Base-by-base conservation (phyloP, 2,329 filamentous ascomycete genomes). In the Exophiala dermatitidis region DNA sequence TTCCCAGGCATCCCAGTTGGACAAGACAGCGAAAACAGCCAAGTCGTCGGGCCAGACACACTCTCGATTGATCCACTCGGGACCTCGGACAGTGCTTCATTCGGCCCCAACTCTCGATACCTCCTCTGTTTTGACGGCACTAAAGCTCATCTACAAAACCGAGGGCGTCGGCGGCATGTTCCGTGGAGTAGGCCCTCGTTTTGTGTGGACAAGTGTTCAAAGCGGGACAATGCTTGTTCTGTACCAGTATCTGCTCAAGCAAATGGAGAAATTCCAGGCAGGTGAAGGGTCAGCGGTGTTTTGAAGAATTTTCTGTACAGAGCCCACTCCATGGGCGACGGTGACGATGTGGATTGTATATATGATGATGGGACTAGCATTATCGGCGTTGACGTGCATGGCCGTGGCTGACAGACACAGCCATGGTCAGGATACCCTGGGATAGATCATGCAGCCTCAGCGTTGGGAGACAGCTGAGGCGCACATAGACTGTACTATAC, bases 151-250 rank as follows among this genome's bases (percentile, higher is more conserved):
- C 64, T 98, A 97, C 72, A 83, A 81, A 61, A 88, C 86, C 4
- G 93, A 98, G 71, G 93, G 93, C 1, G 63, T 97, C 10, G 80
- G 80, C 2, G 94, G 93, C 1, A 94, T 89, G 84, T 98, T 98
- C 71, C 82, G 93, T 53, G 93, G 93, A 29, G 91, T 98, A 1
- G 91, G 91, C 0, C 93, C 93, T 1, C 82, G 93, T 50, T 85
- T 85, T 53, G 88, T 97, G 9, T 98, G 93, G 93, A 98, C 93
- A 26, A 95, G 91, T 65, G 88, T 97, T 53, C 93, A 98, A 74
- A 95, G 88, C 66, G 88, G 90, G 40, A 95, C 89, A 61, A 97
- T 97, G 91, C 76, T 97, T 67, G 90, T 97, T 63, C 76, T 96
- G 68, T 97, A 97, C 70, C 91, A 97, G 73, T 86, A 84, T 56